Percentiles rank a stretch among this genome's conserved stretches.
Conservation (phyloP, 352 stramenopile genomes). For the Globisporangium recalcitrans region DNA sequence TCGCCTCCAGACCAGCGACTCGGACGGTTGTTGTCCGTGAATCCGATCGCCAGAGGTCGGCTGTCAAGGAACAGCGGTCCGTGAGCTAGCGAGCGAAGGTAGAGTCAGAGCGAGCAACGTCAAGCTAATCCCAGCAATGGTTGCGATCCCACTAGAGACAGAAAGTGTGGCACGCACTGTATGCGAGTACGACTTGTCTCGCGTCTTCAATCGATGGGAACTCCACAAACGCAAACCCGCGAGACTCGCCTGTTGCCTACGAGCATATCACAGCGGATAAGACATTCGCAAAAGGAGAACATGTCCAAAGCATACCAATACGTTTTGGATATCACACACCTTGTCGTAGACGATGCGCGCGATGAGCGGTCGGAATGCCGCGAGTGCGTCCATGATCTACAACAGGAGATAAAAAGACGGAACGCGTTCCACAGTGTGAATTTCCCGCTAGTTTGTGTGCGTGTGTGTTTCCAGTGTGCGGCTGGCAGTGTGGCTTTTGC, state of each 20-base stretch:
- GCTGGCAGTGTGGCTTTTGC: not conserved
- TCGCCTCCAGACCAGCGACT: conserved; percentile 16
- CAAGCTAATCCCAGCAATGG: too few species aligned
- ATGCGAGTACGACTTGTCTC: conserved; percentile 45
- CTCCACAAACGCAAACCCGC: conserved; percentile 78
- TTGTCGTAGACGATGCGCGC: conserved; percentile 65
- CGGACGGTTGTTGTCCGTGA: conserved; percentile 33
- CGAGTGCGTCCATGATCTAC: conserved; percentile 59
- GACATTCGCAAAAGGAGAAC: not conserved
- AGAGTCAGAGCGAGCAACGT: too few species aligned
- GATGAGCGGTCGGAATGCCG: conserved; percentile 40
- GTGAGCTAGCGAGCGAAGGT: too few species aligned
- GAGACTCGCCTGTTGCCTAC: conserved; percentile 51
- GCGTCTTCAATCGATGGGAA: conserved; percentile 58
- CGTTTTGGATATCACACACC: conserved; percentile 33
- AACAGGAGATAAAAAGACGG: not conserved
- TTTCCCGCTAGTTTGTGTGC: conserved; percentile 5
- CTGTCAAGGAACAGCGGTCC: conserved; percentile 51
- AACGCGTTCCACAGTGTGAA: conserved; percentile 18
- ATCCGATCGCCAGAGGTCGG: conserved; percentile 39
- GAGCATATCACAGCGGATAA: too few species aligned
- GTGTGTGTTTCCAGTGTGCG: not conserved
- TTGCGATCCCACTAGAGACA: too few species aligned
- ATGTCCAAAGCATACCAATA: not conserved
- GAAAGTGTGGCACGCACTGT: conserved; percentile 32